phyloP scores from a whole-genome alignment of 2,329 filamentous ascomycete species.

The Cytospora chrysosperma region DNA sequence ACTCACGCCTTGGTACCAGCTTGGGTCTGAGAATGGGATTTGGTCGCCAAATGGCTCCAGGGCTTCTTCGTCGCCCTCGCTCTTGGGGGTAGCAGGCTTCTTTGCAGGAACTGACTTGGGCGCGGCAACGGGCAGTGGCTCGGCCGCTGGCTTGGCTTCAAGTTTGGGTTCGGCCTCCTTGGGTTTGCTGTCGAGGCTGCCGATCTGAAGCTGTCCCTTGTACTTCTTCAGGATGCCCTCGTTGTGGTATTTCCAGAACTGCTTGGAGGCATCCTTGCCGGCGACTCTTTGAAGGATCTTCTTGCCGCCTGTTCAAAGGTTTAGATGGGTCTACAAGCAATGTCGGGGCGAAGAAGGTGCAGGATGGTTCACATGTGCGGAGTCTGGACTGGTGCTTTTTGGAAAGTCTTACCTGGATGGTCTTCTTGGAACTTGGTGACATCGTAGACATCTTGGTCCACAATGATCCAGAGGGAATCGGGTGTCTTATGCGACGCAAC shows the following conservation, averaged over 20 bases:
- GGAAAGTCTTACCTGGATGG: constrained; percentile 64
- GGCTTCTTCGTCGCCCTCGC: constrained; percentile 60
- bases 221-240: constrained; percentile 89
- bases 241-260: constrained; percentile 78
- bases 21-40: constrained; percentile 88
- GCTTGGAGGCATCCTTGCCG: constrained; percentile 66
- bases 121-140: constrained; percentile 51
- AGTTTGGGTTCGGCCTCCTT: constrained; percentile 61
- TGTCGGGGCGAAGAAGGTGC: not conserved
- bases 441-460: constrained; percentile 96
- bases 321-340: too few relatives aligned
- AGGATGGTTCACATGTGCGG: not conserved
- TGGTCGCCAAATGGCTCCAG: constrained; percentile 82
- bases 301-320: constrained; percentile 51
- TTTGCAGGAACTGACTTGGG: constrained; percentile 39
- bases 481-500: constrained; percentile 90
- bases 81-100: constrained; percentile 32
- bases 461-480: constrained; percentile 81
- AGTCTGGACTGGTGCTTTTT: not conserved
- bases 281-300: constrained; percentile 64
- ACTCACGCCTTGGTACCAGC: constrained; percentile 90
- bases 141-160: constrained; percentile 51
- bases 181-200: constrained; percentile 86
- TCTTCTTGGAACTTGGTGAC: constrained; percentile 85
- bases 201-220: constrained; percentile 71